Base-by-base conservation (phyloP, 2,329 filamentous ascomycete species). In the Pezicula rhizophila region DNA sequence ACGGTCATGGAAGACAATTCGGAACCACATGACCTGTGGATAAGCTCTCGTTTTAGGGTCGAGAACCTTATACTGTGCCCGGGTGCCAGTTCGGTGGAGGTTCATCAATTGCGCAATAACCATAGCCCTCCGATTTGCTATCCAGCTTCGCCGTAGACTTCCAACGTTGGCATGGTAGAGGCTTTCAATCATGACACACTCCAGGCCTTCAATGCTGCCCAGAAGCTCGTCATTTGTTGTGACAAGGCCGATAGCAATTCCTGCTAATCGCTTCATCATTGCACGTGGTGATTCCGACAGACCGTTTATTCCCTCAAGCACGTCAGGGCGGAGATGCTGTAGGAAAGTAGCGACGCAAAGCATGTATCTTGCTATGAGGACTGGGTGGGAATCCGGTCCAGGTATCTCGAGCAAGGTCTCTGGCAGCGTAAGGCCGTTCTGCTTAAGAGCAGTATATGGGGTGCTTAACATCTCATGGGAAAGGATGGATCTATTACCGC, bases 181-280 rank as follows among this genome's bases (percentile, higher is more conserved):
- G 11, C 61, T 63, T 48, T 76, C 70, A 0, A 76, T 61, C 57
- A 77, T 66, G 17, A 77, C 62, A 44, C 72, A 72, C 48, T 76
- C 70, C 12, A 77, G 56, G 2, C 72, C 76, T 58, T 80, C 77
- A 1, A 73, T 56, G 2, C 69, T 73, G 14, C 59, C 59, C 0
- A 71, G 53, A 1, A 78, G 58, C 1, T 69, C 66, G 42, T 78
- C 71, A 23, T 77, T 70, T 12, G 64, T 66, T 0, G 71, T 74
- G 1, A 80, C 68, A 53, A 63, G 2, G 28, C 20, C 45, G 10
- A 48, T 35, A 33, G 47, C 50, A 43, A 23, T 18, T 31, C 49
- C 52, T 26, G 33, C 48, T 11, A 57, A 14, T 8, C 57, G 57
- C 4, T 53, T 43, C 60, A 63, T 59, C 5, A 67, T 58, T 3